Conservation (phyloP, 2,329 filamentous ascomycete species). For the Cytospora schulzeri region DNA sequence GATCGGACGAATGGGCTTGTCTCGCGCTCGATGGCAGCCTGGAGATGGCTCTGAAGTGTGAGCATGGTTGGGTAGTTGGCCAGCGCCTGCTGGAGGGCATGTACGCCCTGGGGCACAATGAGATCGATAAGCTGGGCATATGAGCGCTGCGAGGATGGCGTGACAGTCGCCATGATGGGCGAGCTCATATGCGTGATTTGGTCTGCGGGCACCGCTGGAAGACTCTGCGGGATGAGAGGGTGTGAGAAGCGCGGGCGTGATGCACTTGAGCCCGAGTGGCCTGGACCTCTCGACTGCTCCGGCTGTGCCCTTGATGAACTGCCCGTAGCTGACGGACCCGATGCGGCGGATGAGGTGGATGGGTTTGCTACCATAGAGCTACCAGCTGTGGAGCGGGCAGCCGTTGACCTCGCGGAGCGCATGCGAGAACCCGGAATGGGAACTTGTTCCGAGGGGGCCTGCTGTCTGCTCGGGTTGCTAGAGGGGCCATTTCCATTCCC, state of each 20-base stretch:
- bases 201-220: constrained; percentile 9
- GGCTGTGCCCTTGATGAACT: constrained; percentile 18
- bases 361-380: constrained; percentile 18
- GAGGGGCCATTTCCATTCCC: constrained; percentile 15
- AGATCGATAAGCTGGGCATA: constrained; percentile 57
- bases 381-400: constrained; percentile 11
- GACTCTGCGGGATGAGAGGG: constrained; percentile 14
- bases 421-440: constrained; percentile 1
- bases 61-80: constrained; percentile 52
- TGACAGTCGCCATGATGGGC: constrained; percentile 38
- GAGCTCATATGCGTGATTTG: constrained; percentile 37
- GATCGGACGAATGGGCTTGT: constrained; percentile 49
- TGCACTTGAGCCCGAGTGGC: constrained; percentile 12
- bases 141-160: constrained; percentile 42
- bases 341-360: constrained; percentile 11
- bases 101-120: constrained; percentile 52
- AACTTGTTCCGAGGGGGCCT: constrained; percentile 1
- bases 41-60: constrained; percentile 50
- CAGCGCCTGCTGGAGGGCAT: constrained; percentile 49
- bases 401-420: constrained; percentile 18
- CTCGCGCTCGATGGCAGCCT: constrained; percentile 54
- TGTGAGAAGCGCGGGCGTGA: constrained; percentile 26
- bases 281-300: constrained; percentile 2
- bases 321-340: constrained; percentile 5
- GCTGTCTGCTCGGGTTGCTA: constrained; percentile 11